Percentiles rank a stretch among this genome's conserved stretches.
Conservation (phyloP, 2,329 filamentous ascomycete species). For the Fusarium cicatricum region DNA sequence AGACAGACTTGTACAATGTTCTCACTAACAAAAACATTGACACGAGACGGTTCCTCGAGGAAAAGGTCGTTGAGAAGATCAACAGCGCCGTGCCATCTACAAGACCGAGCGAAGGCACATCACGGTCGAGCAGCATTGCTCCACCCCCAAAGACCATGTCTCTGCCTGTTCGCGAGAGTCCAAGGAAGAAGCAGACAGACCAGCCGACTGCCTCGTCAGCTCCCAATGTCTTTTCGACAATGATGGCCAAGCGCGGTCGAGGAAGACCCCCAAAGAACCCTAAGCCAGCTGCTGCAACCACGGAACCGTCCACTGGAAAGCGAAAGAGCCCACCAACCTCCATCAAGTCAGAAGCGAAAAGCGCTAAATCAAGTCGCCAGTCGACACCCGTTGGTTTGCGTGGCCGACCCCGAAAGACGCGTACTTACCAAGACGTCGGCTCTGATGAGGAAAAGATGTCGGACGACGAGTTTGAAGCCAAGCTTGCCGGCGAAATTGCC, state of each 20-base stretch:
- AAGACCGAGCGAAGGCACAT: constrained; percentile 46
- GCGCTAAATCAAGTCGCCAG: constrained; percentile 74
- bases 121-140: constrained; percentile 49
- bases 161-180: constrained; percentile 49
- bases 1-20: constrained; percentile 85
- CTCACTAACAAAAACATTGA: constrained; percentile 66
- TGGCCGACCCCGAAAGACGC: constrained; percentile 59
- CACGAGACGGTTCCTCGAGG: constrained; percentile 80
- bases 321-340: constrained; percentile 44
- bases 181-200: constrained; percentile 42
- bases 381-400: constrained; percentile 74
- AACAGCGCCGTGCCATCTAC: constrained; percentile 47
- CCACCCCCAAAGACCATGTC: constrained; percentile 35
- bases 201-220: constrained; percentile 24
- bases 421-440: constrained; percentile 62
- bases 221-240: constrained; percentile 59
- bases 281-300: constrained; percentile 36
- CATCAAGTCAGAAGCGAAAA: constrained; percentile 65
- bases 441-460: constrained; percentile 71
- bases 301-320: constrained; percentile 40
- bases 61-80: constrained; percentile 75
- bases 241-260: constrained; percentile 58
- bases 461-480: constrained; percentile 84
- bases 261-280: constrained; percentile 38
- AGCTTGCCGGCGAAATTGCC: constrained; percentile 70